These are phyloP conservation scores for Lactarius trivialis DNA, from an alignment of 768 basidiomycete species.

Conservation along the genomic window DNA sequence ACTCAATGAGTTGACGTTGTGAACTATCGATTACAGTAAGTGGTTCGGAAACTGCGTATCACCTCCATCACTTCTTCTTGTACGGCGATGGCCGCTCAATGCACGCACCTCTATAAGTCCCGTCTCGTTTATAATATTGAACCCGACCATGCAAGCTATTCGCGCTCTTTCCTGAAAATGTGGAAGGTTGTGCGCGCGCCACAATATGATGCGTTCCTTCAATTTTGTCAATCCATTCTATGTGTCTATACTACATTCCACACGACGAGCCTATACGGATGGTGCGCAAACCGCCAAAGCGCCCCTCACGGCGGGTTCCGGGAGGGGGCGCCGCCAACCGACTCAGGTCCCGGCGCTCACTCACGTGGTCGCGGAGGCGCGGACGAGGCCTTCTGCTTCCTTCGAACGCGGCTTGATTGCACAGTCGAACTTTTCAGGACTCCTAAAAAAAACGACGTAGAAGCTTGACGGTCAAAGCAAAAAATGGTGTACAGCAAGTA, in stretches of 20 bases:
- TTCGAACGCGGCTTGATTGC: slow-evolving; percentile 16
- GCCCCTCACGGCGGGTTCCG: background rate
- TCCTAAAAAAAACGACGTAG: slow-evolving; percentile 1
- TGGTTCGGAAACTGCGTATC: background rate
- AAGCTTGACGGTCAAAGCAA: background rate
- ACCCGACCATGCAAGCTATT: background rate
- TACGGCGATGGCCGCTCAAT: background rate
- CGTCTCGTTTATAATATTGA: background rate
- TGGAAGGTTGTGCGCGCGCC: too few species aligned
- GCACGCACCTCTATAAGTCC: background rate
- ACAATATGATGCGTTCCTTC: background rate
- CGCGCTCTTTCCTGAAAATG: too few species aligned
- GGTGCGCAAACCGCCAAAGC: background rate
- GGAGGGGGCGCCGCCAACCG: background rate
- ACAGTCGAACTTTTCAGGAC: slow-evolving; percentile 22
- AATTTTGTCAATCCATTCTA: too few species aligned
- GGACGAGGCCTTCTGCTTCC: slow-evolving; percentile 20
- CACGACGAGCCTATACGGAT: background rate
- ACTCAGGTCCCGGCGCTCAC: background rate
- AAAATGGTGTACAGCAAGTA: background rate
- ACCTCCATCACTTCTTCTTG: background rate
- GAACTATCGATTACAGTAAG: too few species aligned
- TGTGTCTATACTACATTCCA: background rate
- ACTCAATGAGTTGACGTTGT: too few species aligned
- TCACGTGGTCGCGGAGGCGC: slow-evolving; percentile 10